Evolutionary conservation across 805 yeast species (phyloP).

Genomic region (Tetrapisispora namnaoensis): DNA sequence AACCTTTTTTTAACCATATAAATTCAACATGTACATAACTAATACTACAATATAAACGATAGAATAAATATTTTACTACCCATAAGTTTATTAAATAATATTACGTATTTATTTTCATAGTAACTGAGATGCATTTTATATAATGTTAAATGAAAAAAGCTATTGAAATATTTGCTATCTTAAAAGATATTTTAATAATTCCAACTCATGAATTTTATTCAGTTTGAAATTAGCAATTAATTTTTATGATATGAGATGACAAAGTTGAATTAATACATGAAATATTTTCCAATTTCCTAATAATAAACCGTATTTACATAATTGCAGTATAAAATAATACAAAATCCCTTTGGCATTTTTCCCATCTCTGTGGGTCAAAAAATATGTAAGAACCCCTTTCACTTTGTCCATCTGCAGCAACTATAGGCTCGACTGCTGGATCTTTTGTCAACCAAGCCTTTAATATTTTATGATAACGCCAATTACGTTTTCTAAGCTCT

Average conservation of each 20-base stretch:
- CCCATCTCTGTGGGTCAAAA: conserved; percentile 95
- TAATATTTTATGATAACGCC: conserved; percentile 94
- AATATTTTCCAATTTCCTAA: background rate
- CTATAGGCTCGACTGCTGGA: conserved; percentile 78
- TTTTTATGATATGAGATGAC: background rate
- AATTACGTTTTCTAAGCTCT: conserved; percentile 82
- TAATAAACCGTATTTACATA: conserved; percentile 30
- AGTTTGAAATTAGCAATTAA: background rate
- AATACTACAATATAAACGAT: background rate
- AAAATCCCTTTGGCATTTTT: conserved; percentile 71
- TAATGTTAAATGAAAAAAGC: too few species aligned
- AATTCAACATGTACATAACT: conserved; percentile 1
- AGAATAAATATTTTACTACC: background rate
- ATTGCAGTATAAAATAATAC: conserved; percentile 52
- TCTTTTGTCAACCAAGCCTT: conserved; percentile 97
- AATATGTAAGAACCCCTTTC: conserved; percentile 91
- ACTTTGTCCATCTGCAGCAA: conserved; percentile 58
- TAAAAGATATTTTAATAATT: background rate
- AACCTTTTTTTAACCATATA: background rate
- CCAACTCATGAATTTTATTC: background rate
- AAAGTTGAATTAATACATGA: background rate
- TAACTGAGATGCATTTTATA: background rate
- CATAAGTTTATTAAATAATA: background rate
- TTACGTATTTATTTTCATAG: background rate
- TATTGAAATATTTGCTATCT: too few species aligned